Conservation (phyloP, 2,329 filamentous ascomycete genomes). For the Gremmenia infestans region DNA sequence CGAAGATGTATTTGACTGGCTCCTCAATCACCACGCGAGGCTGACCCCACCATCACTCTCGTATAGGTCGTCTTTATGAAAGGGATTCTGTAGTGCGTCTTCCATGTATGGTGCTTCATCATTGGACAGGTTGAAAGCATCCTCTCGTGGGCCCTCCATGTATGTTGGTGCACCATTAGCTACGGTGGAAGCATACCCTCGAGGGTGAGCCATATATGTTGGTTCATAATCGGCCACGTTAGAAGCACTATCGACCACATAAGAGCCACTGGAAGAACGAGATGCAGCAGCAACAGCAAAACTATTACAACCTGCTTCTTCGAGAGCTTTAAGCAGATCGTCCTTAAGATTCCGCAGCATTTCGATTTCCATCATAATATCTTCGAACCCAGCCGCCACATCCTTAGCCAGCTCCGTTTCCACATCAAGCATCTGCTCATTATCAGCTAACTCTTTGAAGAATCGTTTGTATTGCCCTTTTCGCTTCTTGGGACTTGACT, state of each 20-base stretch:
- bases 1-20: too few relatives aligned
- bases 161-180: too few relatives aligned
- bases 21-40: too few relatives aligned
- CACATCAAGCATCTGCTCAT: neutral
- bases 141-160: too few relatives aligned
- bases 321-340: neutral
- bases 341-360: neutral
- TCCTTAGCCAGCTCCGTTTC: neutral
- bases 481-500: neutral
- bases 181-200: neutral
- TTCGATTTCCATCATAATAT: slow-evolving; percentile 4
- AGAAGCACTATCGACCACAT: neutral
- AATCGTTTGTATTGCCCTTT: slow-evolving; percentile 4
- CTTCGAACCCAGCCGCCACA: neutral
- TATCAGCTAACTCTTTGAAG: slow-evolving; percentile 1
- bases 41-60: too few relatives aligned
- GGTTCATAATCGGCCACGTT: neutral
- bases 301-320: neutral
- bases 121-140: neutral
- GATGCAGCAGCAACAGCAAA: neutral
- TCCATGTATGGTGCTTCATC: too few relatives aligned
- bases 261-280: neutral
- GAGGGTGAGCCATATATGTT: too few relatives aligned
- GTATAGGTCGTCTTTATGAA: too few relatives aligned
- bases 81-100: too few relatives aligned